phyloP scores from a whole-genome alignment of 2,329 filamentous ascomycete species.

The Monosporascus sp. region DNA sequence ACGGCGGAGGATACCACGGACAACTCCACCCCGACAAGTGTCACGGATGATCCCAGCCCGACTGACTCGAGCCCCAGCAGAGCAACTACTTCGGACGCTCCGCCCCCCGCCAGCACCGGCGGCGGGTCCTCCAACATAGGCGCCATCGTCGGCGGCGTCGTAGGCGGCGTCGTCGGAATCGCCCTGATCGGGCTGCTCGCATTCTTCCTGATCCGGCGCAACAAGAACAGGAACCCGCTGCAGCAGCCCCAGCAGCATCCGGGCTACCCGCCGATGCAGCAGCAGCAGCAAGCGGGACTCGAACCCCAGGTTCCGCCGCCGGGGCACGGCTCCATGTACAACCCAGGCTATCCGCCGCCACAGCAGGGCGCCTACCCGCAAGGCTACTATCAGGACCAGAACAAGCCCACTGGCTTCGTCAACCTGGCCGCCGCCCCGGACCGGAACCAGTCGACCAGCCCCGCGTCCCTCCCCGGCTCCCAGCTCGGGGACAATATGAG shows the following conservation, averaged over 20 bases:
- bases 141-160: conserved; percentile 41
- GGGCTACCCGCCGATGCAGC: conserved; percentile 4
- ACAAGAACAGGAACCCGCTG: conserved; percentile 20
- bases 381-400: conserved; percentile 16
- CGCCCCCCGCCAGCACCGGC: conserved; percentile 15
- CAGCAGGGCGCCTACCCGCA: conserved; percentile 12
- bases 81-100: background rate
- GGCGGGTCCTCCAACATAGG: conserved; percentile 28
- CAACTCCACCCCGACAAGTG: background rate
- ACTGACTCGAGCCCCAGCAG: background rate
- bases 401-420: conserved; percentile 21
- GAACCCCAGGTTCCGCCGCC: conserved; percentile 4
- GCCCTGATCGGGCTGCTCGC: conserved; percentile 33
- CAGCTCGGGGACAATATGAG: conserved; percentile 15
- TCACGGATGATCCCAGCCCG: background rate
- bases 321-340: background rate
- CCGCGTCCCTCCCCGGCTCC: conserved; percentile 22
- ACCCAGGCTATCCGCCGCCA: conserved; percentile 14
- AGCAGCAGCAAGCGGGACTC: conserved; percentile 9
- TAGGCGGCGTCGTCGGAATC: conserved; percentile 40
- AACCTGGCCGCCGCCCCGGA: conserved; percentile 15
- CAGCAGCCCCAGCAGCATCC: conserved; percentile 5
- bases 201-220: conserved; percentile 38
- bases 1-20: background rate
- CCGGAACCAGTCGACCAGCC: conserved; percentile 23